A percentile compares a stretch with the other conserved stretches of the same genome.
phyloP scores from a whole-genome alignment of 2,329 filamentous ascomycete genomes.

The Balansia obtecta region DNA sequence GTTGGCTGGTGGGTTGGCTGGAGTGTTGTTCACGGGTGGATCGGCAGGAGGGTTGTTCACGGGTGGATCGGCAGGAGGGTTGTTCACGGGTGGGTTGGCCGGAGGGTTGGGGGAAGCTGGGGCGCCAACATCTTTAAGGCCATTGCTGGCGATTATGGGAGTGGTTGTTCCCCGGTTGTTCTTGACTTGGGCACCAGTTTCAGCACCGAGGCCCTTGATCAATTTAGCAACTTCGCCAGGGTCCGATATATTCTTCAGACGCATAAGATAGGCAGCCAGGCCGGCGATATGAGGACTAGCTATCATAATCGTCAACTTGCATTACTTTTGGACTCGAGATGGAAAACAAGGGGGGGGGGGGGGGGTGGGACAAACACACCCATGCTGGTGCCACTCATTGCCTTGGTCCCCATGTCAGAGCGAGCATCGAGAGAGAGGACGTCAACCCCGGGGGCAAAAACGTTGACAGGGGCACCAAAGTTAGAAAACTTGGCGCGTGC shows the following conservation, averaged over 20 bases:
- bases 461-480: slow-evolving; percentile 39
- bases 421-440: slow-evolving; percentile 40
- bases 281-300: slow-evolving; percentile 56
- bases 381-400: slow-evolving; percentile 48
- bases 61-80: too few species aligned
- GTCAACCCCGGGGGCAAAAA: slow-evolving; percentile 44
- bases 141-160: slow-evolving; percentile 45
- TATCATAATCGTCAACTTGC: slow-evolving; percentile 7
- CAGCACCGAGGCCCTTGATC: slow-evolving; percentile 40
- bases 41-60: too few species aligned
- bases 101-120: too few species aligned
- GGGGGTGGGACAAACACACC: too few species aligned
- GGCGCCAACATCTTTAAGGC: too few species aligned
- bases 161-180: slow-evolving; percentile 34
- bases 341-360: not conserved
- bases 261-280: slow-evolving; percentile 55
- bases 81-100: too few species aligned
- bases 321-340: not conserved
- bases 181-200: slow-evolving; percentile 30
- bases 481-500: slow-evolving; percentile 42
- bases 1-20: too few species aligned
- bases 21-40: too few species aligned
- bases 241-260: slow-evolving; percentile 35
- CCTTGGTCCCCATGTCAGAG: slow-evolving; percentile 30
- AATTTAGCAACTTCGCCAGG: slow-evolving; percentile 27